Conservation (phyloP, 1,284 basidiomycete genomes). For the Quambalaria eucalypti region DNA sequence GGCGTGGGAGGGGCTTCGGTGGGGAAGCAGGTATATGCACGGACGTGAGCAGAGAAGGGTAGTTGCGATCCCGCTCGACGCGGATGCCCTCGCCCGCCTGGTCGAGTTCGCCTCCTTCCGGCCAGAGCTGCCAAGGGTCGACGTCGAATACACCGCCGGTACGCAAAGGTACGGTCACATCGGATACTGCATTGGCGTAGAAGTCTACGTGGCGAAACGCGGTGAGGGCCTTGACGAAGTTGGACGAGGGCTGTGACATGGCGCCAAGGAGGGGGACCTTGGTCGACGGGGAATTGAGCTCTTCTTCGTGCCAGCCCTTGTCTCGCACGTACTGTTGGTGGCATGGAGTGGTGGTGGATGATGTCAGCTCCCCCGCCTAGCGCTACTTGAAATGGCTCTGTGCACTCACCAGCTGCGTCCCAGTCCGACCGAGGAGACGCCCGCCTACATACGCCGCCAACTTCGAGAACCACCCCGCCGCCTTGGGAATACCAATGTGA, state of each 20-base stretch:
- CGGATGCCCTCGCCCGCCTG: slow-evolving; percentile 3
- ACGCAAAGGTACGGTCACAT: slow-evolving; percentile 37
- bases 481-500: slow-evolving; percentile 56
- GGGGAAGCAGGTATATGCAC: neutral
- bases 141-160: slow-evolving; percentile 21
- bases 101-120: neutral
- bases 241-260: slow-evolving; percentile 52
- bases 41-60: slow-evolving; percentile 8
- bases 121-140: slow-evolving; percentile 18
- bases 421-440: slow-evolving; percentile 68
- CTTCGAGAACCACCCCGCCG: slow-evolving; percentile 57
- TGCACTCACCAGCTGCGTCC: slow-evolving; percentile 59
- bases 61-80: slow-evolving; percentile 9
- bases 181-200: slow-evolving; percentile 65
- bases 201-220: slow-evolving; percentile 64
- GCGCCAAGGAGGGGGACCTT: slow-evolving; percentile 20
- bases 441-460: slow-evolving; percentile 60
- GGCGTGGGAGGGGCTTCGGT: neutral
- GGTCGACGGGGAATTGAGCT: neutral
- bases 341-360: neutral
- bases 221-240: slow-evolving; percentile 68
- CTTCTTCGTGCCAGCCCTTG: neutral
- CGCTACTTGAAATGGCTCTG: neutral
- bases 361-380: neutral
- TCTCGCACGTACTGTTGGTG: neutral